Base-by-base conservation (phyloP, 208 protist genomes). In the Cochliopodium minus region DNA sequence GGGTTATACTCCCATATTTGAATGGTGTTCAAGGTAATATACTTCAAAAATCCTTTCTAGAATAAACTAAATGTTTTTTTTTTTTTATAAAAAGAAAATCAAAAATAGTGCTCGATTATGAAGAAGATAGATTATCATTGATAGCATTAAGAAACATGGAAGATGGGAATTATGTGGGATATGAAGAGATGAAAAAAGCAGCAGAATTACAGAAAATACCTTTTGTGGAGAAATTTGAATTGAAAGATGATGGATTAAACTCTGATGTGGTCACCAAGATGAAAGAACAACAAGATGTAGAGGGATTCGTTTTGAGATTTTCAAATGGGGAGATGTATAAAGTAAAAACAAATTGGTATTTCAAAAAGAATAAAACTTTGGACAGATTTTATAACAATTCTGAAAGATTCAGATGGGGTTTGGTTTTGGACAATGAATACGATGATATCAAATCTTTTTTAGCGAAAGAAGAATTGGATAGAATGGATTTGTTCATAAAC, bases 291-390 rank as follows among this genome's bases (percentile, higher is more conserved):
- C 28, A 28, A 22, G 34, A n/a, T 20, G 4, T 32, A 1, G 50
- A 55, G 30, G 50, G 50, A 42, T 55, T n/a, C 30, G 50, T 55
- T 9, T 32, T 55, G 34, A 13, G 33, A 25, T 42, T 55, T 22
- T 4, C 26, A 10, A 26, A 43, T 42, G 50, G 50, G 15, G 2
- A 6, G 7, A 55, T 55, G 50, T 42, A 13, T 36, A 55, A 55
- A 42, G 32, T 55, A 1, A 55, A 55, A 55, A 32, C 50, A 2
- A 23, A 55, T 55, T 55, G 50, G 50, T 55, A 55, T 43, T n/a
- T n/a, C n/a, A n/a, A n/a, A n/a, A n/a, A n/a, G n/a, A n/a, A n/a
- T n/a, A n/a, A n/a, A n/a, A n/a, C n/a, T n/a, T n/a, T n/a, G n/a
- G n/a, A n/a, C n/a, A n/a, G n/a, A n/a, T n/a, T n/a, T n/a, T n/a